Base-by-base conservation (phyloP, 2,329 filamentous ascomycete genomes). In the Botrytis tulipae region DNA sequence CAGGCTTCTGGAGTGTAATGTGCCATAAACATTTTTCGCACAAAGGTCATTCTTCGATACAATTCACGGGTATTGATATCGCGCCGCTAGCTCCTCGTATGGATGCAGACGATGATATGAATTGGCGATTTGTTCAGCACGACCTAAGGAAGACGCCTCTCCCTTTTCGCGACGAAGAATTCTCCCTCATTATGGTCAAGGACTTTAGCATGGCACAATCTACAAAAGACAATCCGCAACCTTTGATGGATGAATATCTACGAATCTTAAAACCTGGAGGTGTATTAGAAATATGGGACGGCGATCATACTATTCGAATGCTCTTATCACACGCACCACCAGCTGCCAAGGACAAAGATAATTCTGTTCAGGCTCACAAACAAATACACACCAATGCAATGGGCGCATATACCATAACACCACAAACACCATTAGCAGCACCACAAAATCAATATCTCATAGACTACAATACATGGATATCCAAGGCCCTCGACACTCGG, bases 161-260 rank as follows among this genome's bases (percentile, higher is more conserved):
- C 79, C 95, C 95, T 0, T 94, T 97, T 76, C 86, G 89, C 2
- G 89, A 93, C 74, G 91, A 87, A 51, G 91, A 95, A 78, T 98
- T 97, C 81, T 94, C 97, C 81, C 87, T 97, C 59, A 88, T 98
- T 78, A 94, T 97, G 86, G 87, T 93, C 80, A 97, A 97, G 82
- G 94, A 97, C 80, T 84, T 94, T 79, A 91, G 90, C 71, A 85
- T 96, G 76, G 88, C 84, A 35, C 83, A 89, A n/a, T 86, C 91
- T 12, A 88, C 88, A 40, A 83, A 88, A 62, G 63, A 59, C 9
- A 59, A 69, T 25, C 87, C 90, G 48, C 86, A 89, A 69, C 48
- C 76, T 7, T 81, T 88, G 40, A 84, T 90, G 74, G 91, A 93
- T 76, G 94, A 98, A 80, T 92, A 91, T 75, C 84, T 95, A 63